Percentiles rank a stretch among this genome's conserved stretches.
Conservation (phyloP, 495 filamentous ascomycete genomes). For the Trichoderma erinaceum region DNA sequence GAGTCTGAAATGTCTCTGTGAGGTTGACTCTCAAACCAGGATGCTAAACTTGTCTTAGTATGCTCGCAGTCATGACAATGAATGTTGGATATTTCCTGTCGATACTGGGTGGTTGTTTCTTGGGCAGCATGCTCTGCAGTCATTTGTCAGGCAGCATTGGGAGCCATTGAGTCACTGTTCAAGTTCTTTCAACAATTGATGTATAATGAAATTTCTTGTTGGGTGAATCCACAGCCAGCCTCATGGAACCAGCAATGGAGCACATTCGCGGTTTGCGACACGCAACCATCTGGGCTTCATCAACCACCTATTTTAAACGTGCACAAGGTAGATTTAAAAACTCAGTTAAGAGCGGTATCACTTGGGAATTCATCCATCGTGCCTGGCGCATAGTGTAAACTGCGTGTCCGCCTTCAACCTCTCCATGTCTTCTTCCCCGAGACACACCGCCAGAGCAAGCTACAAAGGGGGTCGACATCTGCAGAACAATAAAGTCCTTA, state of each 20-base stretch:
- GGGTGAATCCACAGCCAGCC: neutral
- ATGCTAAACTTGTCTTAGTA: conserved; percentile 43
- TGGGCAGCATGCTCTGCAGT: conserved; percentile 42
- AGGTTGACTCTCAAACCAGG: neutral
- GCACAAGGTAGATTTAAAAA: neutral
- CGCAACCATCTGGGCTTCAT: neutral
- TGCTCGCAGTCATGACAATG: conserved; percentile 85
- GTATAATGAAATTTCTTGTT: neutral
- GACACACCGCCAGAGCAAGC: conserved; percentile 34
- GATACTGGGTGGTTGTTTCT: conserved; percentile 63
- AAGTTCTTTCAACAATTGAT: neutral
- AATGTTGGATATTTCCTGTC: conserved; percentile 83
- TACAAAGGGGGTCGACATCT: neutral
- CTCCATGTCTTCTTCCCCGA: conserved; percentile 42
- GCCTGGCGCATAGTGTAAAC: conserved; percentile 32
- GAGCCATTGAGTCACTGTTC: neutral
- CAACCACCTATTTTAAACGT: neutral
- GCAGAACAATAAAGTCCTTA: neutral
- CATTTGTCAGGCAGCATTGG: neutral
- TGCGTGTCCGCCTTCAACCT: conserved; percentile 32
- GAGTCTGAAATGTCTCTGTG: conserved; percentile 31
- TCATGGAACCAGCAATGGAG: neutral
- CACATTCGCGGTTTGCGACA: neutral
- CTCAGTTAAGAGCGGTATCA: neutral
- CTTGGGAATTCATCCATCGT: conserved; percentile 26